Evolutionary conservation across 495 filamentous ascomycete genomes (phyloP).

Genomic region (Xylaria flabelliformis): DNA sequence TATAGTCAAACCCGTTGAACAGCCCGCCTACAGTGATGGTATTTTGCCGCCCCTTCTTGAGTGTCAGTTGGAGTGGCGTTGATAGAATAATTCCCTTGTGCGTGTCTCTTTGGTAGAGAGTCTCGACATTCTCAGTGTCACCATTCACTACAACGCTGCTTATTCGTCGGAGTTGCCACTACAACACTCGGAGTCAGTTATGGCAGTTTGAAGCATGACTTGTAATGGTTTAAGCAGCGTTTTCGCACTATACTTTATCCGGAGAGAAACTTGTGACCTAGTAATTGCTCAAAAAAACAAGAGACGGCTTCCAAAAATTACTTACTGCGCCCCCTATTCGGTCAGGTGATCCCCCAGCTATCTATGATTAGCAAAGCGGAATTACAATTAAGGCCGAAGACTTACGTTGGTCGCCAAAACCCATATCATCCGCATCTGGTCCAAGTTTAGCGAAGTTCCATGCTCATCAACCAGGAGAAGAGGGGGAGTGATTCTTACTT

Average conservation of each 20-base stretch:
- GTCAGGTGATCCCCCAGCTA: constrained; percentile 47
- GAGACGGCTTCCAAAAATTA: background rate
- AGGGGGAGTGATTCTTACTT: constrained; percentile 32
- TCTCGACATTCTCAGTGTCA: constrained; percentile 42
- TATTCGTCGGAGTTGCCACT: constrained; percentile 52
- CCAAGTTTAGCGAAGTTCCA: constrained; percentile 19
- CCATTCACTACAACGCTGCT: constrained; percentile 53
- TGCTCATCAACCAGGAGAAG: background rate
- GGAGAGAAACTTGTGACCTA: background rate
- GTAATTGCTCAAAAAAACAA: too few relatives aligned
- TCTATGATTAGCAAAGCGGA: background rate
- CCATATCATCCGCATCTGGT: constrained; percentile 49
- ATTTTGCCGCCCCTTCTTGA: constrained; percentile 46
- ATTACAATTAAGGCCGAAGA: constrained; percentile 3
- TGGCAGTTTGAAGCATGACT: background rate
- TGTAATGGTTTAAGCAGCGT: background rate
- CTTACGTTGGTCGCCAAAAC: constrained; percentile 52
- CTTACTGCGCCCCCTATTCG: constrained; percentile 44
- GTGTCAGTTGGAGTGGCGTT: constrained; percentile 45
- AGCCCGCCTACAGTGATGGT: constrained; percentile 52
- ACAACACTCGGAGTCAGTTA: background rate
- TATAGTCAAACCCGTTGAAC: constrained; percentile 48
- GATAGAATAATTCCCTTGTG: constrained; percentile 55
- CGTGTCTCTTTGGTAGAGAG: constrained; percentile 51
- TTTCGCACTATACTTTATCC: background rate